Base-by-base conservation (phyloP, 345 rosid species). In the Bruguiera parviflora region DNA sequence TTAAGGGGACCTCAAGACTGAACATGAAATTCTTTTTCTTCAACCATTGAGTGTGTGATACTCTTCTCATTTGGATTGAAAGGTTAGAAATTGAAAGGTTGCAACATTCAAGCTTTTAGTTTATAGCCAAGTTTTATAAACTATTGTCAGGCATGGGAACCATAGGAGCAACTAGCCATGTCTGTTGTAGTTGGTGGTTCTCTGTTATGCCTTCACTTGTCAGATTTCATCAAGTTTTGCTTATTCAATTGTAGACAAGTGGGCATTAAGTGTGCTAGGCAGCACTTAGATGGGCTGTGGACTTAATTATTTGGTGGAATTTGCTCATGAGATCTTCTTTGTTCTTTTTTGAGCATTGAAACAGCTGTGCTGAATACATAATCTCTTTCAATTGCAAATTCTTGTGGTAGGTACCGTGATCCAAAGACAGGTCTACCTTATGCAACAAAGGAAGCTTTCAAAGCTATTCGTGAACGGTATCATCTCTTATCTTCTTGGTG, bases 391-490 rank as follows among this genome's bases (percentile, higher is more conserved):
- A 33, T 64, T 77, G 32, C 67, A 32, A 22, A 63, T 72, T 33
- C 58, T 61, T 77, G 58, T 61, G 71, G 70, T 68, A 95, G 99
- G 79, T 95, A 92, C 74, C 84, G 87, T 16, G 99, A 95, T 86
- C 97, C 99, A 63, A 91, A 83, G 86, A 88, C 97, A n/a, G 96
- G 96, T 28, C 74, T 84, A 58, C 86, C 96, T 55, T 92, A 91
- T 78, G 93, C 99, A 31, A 92, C 92, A 19, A 85, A 60, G 68
- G 97, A 89, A 76, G 97, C 96, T 67, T 95, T 92, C 75, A 90
- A 85, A 84, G 87, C 85, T 59, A 83, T 95, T 65, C 84, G 93
- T 5, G 84, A 89, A 80, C 84, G 97, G 97, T 94, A 77, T 72
- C 62, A 7, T 20, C 31, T 21, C 31, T 22, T 4, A 6, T n/a